Base-by-base conservation (phyloP, 2,329 filamentous ascomycete species). In the Tolypocladium tundrense region DNA sequence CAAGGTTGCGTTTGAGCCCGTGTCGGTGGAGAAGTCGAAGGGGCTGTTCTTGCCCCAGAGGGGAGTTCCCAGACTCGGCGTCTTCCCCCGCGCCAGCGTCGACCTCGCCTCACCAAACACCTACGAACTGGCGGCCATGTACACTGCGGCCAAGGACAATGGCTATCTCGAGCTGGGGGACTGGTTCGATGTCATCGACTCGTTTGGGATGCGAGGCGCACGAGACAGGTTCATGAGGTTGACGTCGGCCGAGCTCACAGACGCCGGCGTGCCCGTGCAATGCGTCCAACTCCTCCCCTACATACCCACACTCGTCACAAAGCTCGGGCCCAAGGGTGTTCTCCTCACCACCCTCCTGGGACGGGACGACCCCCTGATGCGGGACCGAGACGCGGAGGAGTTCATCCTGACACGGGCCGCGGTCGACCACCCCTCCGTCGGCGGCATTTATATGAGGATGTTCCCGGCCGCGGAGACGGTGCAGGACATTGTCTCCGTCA, bases 231-330 rank as follows among this genome's bases (percentile, higher is more conserved):
- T 96, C 56, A 79, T 88, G 0, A 75, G 80, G 5, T 76, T 91
- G n/a, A 88, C 90, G 0, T 85, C 81, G 2, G 67, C 74, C 0
- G 77, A 79, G 3, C 77, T 97, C 56, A 88, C 91, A 1, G 88
- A 96, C 64, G 78, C 84, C 11, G 94, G 93, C 1, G 82, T 96
- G 14, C 91, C 93, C 0, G 87, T 95, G 64, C 88, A 93, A 74
- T 84, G 81, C 41, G 81, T 97, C 45, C 90, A 94, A 66, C 81
- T 99, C 24, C 80, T 97, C 1, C 94, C 94, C 0, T 96, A 91
- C 65, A 88, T 97, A 27, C 91, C 92, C 0, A 90, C 84, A 3
- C 83, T 97, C 37, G 74, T 96, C 45, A 91, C 90, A 1, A 97
- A 96, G 71, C 78, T 97, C 1, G 94, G 94, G 0, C 72, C 74